Evolutionary conservation across 192 early-diverging fungal species (phyloP).

Genomic region (Coemansia pectinata): DNA sequence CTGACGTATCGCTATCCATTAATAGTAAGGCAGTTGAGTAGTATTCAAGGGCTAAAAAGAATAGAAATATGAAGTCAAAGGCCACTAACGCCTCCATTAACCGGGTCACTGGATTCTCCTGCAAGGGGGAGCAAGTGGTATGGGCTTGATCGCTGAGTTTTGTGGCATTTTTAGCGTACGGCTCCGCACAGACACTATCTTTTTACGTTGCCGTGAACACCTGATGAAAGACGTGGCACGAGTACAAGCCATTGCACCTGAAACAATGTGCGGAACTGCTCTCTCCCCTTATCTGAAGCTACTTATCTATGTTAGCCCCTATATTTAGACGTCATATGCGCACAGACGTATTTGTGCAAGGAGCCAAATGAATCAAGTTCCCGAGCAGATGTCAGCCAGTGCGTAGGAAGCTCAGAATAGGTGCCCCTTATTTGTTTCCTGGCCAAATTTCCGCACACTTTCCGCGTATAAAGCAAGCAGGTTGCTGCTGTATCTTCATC

Average conservation of each 20-base stretch:
- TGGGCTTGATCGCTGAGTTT: neutral
- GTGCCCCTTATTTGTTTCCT: neutral
- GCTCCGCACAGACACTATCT: neutral
- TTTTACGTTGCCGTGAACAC: neutral
- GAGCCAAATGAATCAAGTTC: neutral
- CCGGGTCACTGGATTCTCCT: neutral
- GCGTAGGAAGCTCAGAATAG: neutral
- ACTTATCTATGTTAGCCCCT: neutral
- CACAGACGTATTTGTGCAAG: neutral
- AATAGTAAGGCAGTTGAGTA: neutral
- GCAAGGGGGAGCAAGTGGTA: neutral
- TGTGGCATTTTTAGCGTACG: neutral
- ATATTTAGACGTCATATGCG: neutral
- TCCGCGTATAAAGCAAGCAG: neutral
- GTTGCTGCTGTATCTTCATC: neutral
- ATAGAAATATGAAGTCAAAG: neutral
- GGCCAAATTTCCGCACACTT: neutral
- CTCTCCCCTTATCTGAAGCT: neutral
- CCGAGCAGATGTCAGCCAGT: neutral
- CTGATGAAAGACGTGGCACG: neutral
- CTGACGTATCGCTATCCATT: neutral
- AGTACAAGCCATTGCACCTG: neutral
- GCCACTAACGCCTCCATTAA: neutral
- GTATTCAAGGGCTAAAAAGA: neutral
- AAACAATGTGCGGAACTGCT: slow-evolving; percentile 2